phyloP scores from a whole-genome alignment of 257 asterid species.

The Solanum paucissectum region DNA sequence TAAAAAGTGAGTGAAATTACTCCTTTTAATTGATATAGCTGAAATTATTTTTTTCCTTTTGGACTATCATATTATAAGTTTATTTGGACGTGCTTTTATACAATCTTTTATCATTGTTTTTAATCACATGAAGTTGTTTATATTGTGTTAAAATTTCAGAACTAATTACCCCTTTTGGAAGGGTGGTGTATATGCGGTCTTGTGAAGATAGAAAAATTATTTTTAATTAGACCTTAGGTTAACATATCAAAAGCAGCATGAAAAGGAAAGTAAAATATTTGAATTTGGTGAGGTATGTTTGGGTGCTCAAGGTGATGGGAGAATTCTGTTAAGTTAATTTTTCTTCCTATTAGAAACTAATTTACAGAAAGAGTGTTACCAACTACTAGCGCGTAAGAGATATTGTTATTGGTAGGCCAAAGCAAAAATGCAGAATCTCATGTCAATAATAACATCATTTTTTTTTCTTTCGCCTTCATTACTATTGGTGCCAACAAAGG shows the following conservation, averaged over 20 bases:
- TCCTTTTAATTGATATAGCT: background rate
- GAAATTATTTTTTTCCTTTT: background rate
- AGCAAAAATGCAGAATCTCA: background rate
- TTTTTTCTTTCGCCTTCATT: background rate
- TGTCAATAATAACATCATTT: background rate
- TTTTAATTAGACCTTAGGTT: too few relatives aligned
- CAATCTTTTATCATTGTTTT: background rate
- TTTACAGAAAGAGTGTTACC: background rate
- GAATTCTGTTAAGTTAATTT: background rate
- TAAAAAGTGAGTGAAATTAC: background rate
- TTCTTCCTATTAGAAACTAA: background rate
- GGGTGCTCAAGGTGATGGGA: background rate
- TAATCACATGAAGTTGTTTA: background rate
- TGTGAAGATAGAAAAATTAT: too few relatives aligned
- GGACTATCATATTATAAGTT: background rate
- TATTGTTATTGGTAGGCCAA: background rate
- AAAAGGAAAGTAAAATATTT: background rate
- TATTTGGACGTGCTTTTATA: background rate
- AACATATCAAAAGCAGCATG: background rate
- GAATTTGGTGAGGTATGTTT: background rate
- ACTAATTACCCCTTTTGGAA: background rate
- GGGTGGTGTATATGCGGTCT: background rate
- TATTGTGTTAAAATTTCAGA: background rate
- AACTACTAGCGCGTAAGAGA: background rate
- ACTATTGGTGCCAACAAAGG: background rate